A percentile compares a stretch with the other conserved stretches of the same genome.
Conservation (phyloP, 495 filamentous ascomycete genomes). For the Usnea hakonensis region DNA sequence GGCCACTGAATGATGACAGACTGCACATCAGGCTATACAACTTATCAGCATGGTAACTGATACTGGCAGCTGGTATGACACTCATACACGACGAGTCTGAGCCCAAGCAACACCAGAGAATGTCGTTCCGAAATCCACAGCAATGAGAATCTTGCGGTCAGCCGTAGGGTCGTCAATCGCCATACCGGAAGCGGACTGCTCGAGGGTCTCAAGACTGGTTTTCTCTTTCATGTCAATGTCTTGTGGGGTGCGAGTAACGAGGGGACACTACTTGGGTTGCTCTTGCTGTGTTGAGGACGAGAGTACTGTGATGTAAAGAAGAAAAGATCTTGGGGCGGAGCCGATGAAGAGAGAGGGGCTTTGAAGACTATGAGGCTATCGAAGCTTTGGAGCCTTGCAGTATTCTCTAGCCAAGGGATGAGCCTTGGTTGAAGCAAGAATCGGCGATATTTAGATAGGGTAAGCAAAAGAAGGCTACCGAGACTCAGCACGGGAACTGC, state of each 20-base stretch:
- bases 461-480: neutral
- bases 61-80: no score
- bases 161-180: conserved; percentile 15
- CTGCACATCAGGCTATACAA: conserved; percentile 24
- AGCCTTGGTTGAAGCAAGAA: neutral
- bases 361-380: neutral
- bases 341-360: neutral
- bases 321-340: neutral
- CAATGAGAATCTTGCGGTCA: conserved; percentile 25
- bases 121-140: conserved; percentile 36
- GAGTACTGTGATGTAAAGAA: neutral
- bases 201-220: neutral
- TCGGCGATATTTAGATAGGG: neutral
- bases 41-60: neutral
- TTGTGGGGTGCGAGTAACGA: no score
- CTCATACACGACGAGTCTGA: conserved; percentile 29
- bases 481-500: neutral
- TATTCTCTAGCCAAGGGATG: neutral
- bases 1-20: conserved; percentile 28
- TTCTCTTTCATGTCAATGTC: neutral
- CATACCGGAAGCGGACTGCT: conserved; percentile 3
- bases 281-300: neutral
- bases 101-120: conserved; percentile 47
- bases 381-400: neutral
- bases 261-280: neutral